These are phyloP conservation scores for Leccinum arenicola DNA, from an alignment of 768 basidiomycete genomes.

Conservation along the genomic window DNA sequence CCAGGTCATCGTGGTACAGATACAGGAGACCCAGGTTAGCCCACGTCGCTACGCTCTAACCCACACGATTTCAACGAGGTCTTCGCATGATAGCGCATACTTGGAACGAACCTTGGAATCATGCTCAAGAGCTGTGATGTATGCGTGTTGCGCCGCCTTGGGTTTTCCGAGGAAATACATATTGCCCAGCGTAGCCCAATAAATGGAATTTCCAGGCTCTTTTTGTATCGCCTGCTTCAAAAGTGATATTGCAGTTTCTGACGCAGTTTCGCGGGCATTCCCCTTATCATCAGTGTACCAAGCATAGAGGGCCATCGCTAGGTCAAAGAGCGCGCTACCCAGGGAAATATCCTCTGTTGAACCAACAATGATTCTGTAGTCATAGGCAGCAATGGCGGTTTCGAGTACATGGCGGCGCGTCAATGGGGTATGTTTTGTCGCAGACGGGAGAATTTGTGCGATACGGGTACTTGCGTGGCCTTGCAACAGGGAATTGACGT, in stretches of 20 bases:
- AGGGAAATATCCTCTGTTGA: conserved; percentile 46
- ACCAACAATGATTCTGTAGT: conserved; percentile 58
- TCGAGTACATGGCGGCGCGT: conserved; percentile 42
- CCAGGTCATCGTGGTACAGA: conserved; percentile 70
- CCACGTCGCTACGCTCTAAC: conserved; percentile 75
- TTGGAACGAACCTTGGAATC: conserved; percentile 67
- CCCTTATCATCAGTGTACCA: conserved; percentile 38
- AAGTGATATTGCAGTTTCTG: conserved; percentile 46
- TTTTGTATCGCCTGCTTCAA: conserved; percentile 71
- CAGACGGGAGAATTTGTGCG: conserved; percentile 35
- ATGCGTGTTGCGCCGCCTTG: conserved; percentile 85
- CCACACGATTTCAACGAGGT: conserved; percentile 1
- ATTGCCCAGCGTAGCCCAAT: conserved; percentile 84
- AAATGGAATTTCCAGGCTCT: conserved; percentile 65
- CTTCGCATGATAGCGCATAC: background rate
- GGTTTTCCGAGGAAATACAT: conserved; percentile 64
- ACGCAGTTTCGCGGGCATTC: conserved; percentile 22
- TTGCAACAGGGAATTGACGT: conserved; percentile 38
- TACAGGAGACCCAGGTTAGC: conserved; percentile 87
- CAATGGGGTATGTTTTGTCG: conserved; percentile 23
- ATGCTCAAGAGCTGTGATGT: conserved; percentile 83
- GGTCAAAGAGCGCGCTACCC: conserved; percentile 72
- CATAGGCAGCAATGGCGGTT: conserved; percentile 56
- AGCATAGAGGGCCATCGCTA: conserved; percentile 58
- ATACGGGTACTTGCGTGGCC: conserved; percentile 42